Evolutionary conservation across 2,329 filamentous ascomycete genomes (phyloP).

Genomic region (Nothophaeocryptopus gaeumannii): DNA sequence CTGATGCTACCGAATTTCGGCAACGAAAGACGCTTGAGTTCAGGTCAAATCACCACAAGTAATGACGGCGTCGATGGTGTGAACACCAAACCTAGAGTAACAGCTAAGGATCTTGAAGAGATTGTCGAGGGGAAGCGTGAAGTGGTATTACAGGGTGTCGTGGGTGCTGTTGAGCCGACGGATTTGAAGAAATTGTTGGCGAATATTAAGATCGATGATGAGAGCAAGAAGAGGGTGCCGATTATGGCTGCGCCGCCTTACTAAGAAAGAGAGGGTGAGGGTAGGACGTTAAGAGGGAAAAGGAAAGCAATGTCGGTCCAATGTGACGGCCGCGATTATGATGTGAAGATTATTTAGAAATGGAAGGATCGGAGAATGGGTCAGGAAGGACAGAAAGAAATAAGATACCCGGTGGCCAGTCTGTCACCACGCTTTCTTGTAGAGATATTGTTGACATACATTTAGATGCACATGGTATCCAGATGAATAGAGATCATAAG

Average conservation of each 20-base stretch:
- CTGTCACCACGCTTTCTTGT: too few species aligned
- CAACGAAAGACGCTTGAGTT: slow-evolving; percentile 21
- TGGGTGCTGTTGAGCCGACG: slow-evolving; percentile 1
- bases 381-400: too few species aligned
- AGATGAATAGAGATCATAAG: too few species aligned
- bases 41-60: slow-evolving; percentile 18
- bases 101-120: slow-evolving; percentile 23
- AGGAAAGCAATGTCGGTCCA: too few species aligned
- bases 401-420: too few species aligned
- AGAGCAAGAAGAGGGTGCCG: slow-evolving; percentile 7
- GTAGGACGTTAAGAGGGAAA: neutral
- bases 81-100: slow-evolving; percentile 12
- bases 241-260: slow-evolving; percentile 18
- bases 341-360: too few species aligned
- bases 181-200: slow-evolving; percentile 15
- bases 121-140: slow-evolving; percentile 22
- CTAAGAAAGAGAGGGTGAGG: neutral
- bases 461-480: too few species aligned
- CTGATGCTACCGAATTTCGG: slow-evolving; percentile 23
- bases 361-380: too few species aligned
- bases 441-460: too few species aligned
- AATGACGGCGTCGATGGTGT: slow-evolving; percentile 1
- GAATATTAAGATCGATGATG: slow-evolving; percentile 12
- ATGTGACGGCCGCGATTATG: too few species aligned
- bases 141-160: slow-evolving; percentile 10